phyloP scores from a whole-genome alignment of 345 rosid species.

The Pistacia integerrima region DNA sequence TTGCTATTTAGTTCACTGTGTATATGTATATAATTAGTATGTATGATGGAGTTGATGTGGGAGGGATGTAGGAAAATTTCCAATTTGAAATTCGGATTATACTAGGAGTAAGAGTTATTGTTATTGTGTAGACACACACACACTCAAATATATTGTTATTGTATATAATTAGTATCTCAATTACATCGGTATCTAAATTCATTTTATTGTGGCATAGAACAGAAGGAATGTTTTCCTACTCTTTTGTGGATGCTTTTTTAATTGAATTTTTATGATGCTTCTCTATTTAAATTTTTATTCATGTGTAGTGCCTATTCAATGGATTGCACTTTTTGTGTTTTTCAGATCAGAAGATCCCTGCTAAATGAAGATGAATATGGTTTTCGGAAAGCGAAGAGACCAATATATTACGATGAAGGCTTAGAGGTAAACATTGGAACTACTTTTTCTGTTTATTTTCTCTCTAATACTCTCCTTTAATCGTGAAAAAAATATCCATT shows the following conservation, averaged over 20 bases:
- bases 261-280: background rate
- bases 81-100: too few species aligned
- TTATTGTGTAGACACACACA: too few species aligned
- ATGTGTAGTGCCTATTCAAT: background rate
- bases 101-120: too few species aligned
- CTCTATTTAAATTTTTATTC: background rate
- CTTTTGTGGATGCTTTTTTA: too few species aligned
- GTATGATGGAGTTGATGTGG: too few species aligned
- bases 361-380: slow-evolving; percentile 84
- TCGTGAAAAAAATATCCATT: background rate
- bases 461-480: background rate
- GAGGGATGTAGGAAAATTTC: too few species aligned
- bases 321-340: slow-evolving; percentile 7
- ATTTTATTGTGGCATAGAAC: background rate
- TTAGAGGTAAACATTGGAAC: slow-evolving; percentile 53
- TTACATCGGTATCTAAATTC: background rate
- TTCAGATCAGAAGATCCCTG: slow-evolving; percentile 76
- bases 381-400: slow-evolving; percentile 66
- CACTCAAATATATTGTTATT: too few species aligned
- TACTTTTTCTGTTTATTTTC: background rate
- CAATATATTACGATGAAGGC: slow-evolving; percentile 84
- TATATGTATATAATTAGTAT: too few species aligned
- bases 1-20: too few species aligned
- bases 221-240: background rate
- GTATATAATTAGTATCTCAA: too few species aligned